Conservation (phyloP, 148 eudicot species). For the Rhododendron ovatum region DNA sequence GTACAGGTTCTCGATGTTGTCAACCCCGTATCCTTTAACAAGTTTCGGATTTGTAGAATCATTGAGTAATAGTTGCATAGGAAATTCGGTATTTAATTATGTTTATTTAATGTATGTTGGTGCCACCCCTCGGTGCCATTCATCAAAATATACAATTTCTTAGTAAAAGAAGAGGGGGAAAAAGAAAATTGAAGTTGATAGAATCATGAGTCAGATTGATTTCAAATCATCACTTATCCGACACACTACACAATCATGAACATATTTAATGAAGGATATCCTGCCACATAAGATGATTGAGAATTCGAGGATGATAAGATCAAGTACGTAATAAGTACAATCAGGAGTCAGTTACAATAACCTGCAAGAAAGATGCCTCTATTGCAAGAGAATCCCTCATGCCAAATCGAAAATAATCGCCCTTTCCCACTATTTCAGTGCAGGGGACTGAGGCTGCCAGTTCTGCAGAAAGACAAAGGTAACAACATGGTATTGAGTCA, state of each 20-base stretch:
- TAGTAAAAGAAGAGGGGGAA: too few relatives aligned
- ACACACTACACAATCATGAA: not conserved
- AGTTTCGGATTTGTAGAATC: not conserved
- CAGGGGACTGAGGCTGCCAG: conserved; percentile 85
- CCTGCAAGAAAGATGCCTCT: conserved; percentile 98
- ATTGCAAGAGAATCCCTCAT: conserved; percentile 98
- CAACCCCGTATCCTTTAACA: not conserved
- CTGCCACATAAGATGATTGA: conserved; percentile 3
- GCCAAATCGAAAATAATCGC: conserved; percentile 96
- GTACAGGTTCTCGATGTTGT: not conserved
- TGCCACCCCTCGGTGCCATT: not conserved
- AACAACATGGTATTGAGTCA: conserved; percentile 16
- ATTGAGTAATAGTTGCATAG: not conserved
- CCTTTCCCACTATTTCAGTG: conserved; percentile 82
- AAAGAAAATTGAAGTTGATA: not conserved
- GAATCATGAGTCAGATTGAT: not conserved
- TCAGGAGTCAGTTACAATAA: conserved; percentile 14
- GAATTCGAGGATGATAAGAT: not conserved
- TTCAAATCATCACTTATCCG: not conserved
- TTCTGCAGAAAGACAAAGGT: conserved; percentile 46
- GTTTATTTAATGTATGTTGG: not conserved
- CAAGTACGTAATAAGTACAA: not conserved
- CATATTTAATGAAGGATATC: not conserved
- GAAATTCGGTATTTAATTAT: not conserved
- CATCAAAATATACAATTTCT: not conserved